These are phyloP conservation scores for Picea abies DNA, from an alignment of 83 land plant species.

Conservation along the genomic window DNA sequence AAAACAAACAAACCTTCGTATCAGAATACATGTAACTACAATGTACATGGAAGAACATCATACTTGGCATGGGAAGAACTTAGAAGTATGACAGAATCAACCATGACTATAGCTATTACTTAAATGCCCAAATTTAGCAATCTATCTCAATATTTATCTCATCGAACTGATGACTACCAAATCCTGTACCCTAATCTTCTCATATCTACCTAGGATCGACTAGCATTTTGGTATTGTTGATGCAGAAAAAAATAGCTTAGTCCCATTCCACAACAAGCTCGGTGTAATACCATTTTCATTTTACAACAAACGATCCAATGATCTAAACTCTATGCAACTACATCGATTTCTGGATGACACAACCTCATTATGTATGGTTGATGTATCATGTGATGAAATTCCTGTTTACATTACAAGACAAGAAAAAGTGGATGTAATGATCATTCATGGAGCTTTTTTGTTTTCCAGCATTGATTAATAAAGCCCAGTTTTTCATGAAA, in stretches of 20 bases:
- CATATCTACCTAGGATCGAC: background rate
- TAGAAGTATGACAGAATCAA: background rate
- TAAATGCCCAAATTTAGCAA: background rate
- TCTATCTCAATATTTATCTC: background rate
- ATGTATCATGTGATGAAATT: background rate
- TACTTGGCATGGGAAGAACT: background rate
- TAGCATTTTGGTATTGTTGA: background rate
- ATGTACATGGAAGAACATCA: background rate
- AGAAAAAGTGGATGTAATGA: background rate
- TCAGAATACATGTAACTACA: background rate
- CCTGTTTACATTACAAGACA: background rate
- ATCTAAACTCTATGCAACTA: background rate
- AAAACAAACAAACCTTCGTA: background rate
- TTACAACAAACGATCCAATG: background rate
- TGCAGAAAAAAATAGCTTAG: background rate
- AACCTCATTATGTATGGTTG: background rate
- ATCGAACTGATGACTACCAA: background rate
- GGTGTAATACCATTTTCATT: background rate
- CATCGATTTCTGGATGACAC: background rate
- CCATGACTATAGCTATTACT: constrained; percentile 1
- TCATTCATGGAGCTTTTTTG: background rate
- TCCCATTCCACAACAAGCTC: background rate
- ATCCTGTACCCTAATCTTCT: background rate
- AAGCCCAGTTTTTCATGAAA: no score
- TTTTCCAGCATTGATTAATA: background rate